phyloP scores from a whole-genome alignment of 441 rosid genomes.

The Pelargonium cotyledonis region DNA sequence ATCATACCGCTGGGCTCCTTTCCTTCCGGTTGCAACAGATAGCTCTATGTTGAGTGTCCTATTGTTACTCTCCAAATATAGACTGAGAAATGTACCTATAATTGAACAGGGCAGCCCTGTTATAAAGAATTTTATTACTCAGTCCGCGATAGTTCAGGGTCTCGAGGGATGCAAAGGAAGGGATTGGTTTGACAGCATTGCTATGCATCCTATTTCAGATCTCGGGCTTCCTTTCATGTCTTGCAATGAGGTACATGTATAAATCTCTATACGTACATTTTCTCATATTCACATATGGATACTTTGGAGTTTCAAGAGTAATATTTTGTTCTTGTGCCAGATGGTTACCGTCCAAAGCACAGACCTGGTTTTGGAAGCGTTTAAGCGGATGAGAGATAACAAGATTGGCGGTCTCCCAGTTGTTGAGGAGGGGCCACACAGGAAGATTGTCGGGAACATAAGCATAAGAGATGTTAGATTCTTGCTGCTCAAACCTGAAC shows the following conservation, averaged over 20 bases:
- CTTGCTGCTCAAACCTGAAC: constrained; percentile 1
- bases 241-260: constrained; percentile 36
- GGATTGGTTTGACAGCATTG: constrained; percentile 83
- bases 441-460: not conserved
- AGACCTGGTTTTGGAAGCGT: not conserved
- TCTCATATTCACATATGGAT: too few relatives aligned
- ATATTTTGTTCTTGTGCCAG: not conserved
- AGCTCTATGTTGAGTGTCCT: constrained; percentile 81
- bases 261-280: too few relatives aligned
- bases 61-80: constrained; percentile 72
- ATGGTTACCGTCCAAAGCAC: not conserved
- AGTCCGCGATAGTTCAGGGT: constrained; percentile 71
- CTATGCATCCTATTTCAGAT: constrained; percentile 51
- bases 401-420: not conserved
- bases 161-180: constrained; percentile 75
- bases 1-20: constrained; percentile 74
- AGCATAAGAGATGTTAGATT: not conserved
- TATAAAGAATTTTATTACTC: constrained; percentile 76
- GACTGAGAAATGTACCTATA: constrained; percentile 72
- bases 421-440: not conserved
- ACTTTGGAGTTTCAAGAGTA: not conserved
- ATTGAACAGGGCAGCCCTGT: constrained; percentile 59
- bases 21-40: constrained; percentile 63
- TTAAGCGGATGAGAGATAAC: not conserved
- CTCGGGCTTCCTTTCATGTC: constrained; percentile 83